phyloP scores from a whole-genome alignment of 768 basidiomycete genomes.

The Amanita molliuscula region DNA sequence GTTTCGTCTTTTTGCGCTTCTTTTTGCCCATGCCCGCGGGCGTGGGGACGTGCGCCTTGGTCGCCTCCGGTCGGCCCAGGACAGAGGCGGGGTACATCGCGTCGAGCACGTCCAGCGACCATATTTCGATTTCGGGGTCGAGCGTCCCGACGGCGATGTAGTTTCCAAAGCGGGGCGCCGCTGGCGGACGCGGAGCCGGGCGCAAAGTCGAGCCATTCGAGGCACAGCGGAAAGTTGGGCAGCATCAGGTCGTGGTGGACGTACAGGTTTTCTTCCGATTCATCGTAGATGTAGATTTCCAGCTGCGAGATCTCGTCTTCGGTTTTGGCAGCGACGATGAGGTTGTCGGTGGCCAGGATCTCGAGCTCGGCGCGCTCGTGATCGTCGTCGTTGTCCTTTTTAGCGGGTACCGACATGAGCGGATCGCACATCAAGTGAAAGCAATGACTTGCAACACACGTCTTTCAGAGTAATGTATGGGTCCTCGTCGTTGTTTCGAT shows the following conservation, averaged over 20 bases:
- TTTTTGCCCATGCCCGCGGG: slow-evolving; percentile 93
- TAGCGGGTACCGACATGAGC: neutral
- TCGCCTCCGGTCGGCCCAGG: slow-evolving; percentile 82
- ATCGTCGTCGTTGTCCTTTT: slow-evolving; percentile 61
- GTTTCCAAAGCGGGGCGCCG: slow-evolving; percentile 50
- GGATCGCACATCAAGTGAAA: slow-evolving; percentile 4
- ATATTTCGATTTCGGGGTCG: slow-evolving; percentile 98
- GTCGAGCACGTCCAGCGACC: slow-evolving; percentile 91
- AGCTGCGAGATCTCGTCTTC: slow-evolving; percentile 95
- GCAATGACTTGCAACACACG: slow-evolving; percentile 29
- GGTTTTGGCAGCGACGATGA: slow-evolving; percentile 88
- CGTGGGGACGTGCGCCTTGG: slow-evolving; percentile 65
- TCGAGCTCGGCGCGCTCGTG: slow-evolving; percentile 87
- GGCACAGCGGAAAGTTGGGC: slow-evolving; percentile 93
- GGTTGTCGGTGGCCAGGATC: slow-evolving; percentile 82
- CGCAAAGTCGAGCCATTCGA: slow-evolving; percentile 98
- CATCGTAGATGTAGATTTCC: slow-evolving; percentile 94
- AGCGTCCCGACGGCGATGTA: slow-evolving; percentile 96
- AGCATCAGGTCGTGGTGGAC: slow-evolving; percentile 98
- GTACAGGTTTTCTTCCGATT: slow-evolving; percentile 83
- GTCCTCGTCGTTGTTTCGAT: slow-evolving; percentile 86
- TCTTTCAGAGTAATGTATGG: slow-evolving; percentile 96
- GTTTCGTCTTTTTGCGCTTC: slow-evolving; percentile 81
- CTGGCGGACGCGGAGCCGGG: slow-evolving; percentile 37
- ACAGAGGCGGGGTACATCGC: slow-evolving; percentile 90